phyloP scores from a whole-genome alignment of 768 basidiomycete genomes.

The Russula virescens region DNA sequence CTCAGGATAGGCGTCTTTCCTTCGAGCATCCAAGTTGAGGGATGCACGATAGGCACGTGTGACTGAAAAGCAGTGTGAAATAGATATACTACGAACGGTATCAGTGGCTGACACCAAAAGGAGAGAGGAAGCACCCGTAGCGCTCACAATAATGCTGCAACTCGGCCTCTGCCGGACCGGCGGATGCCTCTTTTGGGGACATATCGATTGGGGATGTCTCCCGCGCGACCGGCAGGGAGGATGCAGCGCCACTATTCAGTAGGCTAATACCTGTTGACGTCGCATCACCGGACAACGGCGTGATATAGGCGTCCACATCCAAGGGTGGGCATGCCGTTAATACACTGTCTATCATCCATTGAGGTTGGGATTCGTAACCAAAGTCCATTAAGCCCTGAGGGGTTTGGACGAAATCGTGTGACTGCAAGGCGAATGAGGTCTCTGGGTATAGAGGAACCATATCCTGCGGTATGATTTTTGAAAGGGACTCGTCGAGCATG shows the following conservation, averaged over 20 bases:
- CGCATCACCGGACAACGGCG: constrained; percentile 8
- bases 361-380: constrained; percentile 17
- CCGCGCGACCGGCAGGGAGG: constrained; percentile 9
- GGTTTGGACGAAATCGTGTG: constrained; percentile 15
- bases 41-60: constrained; percentile 50
- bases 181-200: constrained; percentile 4
- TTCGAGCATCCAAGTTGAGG: constrained; percentile 42
- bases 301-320: constrained; percentile 16
- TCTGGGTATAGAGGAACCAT: constrained; percentile 18
- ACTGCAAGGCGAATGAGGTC: constrained; percentile 6
- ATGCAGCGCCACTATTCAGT: neutral
- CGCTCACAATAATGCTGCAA: constrained; percentile 44
- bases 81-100: constrained; percentile 36
- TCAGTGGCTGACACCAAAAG: constrained; percentile 9
- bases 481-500: constrained; percentile 21
- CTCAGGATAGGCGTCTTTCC: constrained; percentile 43
- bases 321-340: constrained; percentile 16
- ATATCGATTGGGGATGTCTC: constrained; percentile 13
- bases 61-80: constrained; percentile 46
- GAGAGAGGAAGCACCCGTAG: constrained; percentile 17
- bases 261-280: constrained; percentile 1
- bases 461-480: constrained; percentile 22
- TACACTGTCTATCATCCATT: constrained; percentile 11
- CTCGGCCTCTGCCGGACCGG: constrained; percentile 22
- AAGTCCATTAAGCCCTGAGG: constrained; percentile 13